These are phyloP conservation scores for Coprinellus aureogranulatus DNA, from an alignment of 768 basidiomycete genomes.

Conservation along the genomic window DNA sequence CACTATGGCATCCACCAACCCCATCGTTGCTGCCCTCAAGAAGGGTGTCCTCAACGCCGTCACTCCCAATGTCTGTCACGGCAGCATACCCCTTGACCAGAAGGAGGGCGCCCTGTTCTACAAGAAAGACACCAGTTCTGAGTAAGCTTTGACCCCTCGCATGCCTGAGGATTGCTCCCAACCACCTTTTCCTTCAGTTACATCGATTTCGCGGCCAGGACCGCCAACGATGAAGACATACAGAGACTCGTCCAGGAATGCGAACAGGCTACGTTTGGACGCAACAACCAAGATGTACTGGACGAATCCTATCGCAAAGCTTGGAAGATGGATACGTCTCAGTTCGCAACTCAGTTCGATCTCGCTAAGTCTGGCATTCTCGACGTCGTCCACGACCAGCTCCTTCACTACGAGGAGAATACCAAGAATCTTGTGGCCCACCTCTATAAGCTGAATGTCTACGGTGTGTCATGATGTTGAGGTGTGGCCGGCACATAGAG, in stretches of 20 bases:
- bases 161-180: too few relatives aligned
- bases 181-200: too few relatives aligned
- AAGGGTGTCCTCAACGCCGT: too few relatives aligned
- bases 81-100: too few relatives aligned
- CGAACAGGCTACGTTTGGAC: slow-evolving; percentile 24
- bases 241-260: slow-evolving; percentile 18
- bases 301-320: slow-evolving; percentile 28
- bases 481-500: background rate
- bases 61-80: too few relatives aligned
- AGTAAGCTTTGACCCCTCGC: too few relatives aligned
- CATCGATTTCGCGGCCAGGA: too few relatives aligned
- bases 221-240: too few relatives aligned
- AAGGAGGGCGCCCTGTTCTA: too few relatives aligned
- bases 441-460: slow-evolving; percentile 36
- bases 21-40: too few relatives aligned
- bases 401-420: slow-evolving; percentile 15
- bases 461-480: slow-evolving; percentile 21
- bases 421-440: slow-evolving; percentile 23
- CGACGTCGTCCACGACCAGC: slow-evolving; percentile 10
- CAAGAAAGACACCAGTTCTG: too few relatives aligned
- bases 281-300: slow-evolving; percentile 18
- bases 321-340: slow-evolving; percentile 17
- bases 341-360: slow-evolving; percentile 21
- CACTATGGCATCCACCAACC: too few relatives aligned
- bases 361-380: slow-evolving; percentile 10